Evolutionary conservation across 2,329 filamentous ascomycete genomes (phyloP).

Genomic region (Diaporthe sp.): DNA sequence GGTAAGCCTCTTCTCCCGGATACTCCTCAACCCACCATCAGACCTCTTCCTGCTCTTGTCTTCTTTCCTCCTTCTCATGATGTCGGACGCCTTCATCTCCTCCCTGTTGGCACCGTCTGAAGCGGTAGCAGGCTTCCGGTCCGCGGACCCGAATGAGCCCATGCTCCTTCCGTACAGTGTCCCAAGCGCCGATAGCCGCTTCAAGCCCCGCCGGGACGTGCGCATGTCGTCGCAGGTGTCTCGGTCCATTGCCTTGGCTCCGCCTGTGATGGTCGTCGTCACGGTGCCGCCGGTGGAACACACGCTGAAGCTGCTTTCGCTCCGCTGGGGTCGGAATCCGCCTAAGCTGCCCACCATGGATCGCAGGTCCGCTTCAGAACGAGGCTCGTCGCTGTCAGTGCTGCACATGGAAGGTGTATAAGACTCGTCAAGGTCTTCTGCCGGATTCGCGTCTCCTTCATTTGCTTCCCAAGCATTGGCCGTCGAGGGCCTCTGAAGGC

Average conservation of each 20-base stretch:
- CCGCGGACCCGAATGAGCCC: conserved; percentile 34
- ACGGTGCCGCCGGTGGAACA: conserved; percentile 2
- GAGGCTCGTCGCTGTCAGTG: neutral
- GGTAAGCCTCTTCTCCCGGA: conserved; percentile 28
- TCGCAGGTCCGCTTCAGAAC: neutral
- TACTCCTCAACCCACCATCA: neutral
- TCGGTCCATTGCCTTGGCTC: neutral
- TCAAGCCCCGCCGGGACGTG: conserved; percentile 16
- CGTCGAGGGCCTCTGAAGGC: neutral
- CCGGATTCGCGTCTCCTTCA: neutral
- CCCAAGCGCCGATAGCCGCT: conserved; percentile 34
- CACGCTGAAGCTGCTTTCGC: conserved; percentile 12
- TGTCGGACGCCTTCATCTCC: conserved; percentile 39
- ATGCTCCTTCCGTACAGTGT: conserved; percentile 12
- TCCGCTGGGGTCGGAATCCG: neutral
- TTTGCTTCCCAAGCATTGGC: neutral
- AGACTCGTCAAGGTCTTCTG: neutral
- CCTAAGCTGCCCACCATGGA: neutral
- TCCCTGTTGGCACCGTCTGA: conserved; percentile 25
- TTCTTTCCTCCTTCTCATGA: conserved; percentile 46
- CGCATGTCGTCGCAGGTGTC: neutral
- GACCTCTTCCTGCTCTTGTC: conserved; percentile 43
- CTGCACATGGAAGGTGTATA: neutral
- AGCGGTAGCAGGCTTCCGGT: neutral
- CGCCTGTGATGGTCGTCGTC: neutral